Base-by-base conservation (phyloP, 176 grass and related monocot species). In the Musa troglodytarum region DNA sequence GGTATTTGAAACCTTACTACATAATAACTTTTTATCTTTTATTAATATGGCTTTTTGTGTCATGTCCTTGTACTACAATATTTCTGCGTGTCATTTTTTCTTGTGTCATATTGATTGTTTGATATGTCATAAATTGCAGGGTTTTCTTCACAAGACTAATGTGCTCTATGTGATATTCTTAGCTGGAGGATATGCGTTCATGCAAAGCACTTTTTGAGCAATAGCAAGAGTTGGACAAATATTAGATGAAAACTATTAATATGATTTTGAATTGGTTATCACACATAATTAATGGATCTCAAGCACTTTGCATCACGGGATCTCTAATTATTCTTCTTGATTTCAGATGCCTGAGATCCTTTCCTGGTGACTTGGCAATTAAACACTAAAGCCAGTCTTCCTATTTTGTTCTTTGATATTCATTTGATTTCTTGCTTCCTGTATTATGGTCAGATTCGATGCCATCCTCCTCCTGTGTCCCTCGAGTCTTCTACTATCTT, bases 51-150 rank as follows among this genome's bases (percentile, higher is more conserved):
- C 2, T 43, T 43, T 43, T 43, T 43, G 34, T 43, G 34, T 43
- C 34, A 6, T 43, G 34, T 43, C 14, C 57, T 6, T 61, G 17
- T 61, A n/a, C 17, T 43, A 61, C 4, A 61, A 61, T 23, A 24
- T 23, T 22, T 73, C 67, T 74, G 8, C 52, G 29, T 55, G 22
- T 28, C 17, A 34, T 49, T n/a, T 74, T 17, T 55, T 74, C 50
- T 50, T 54, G 51, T 50, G 28, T 23, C 43, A 54, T 54, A 56
- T 11, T 50, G 43, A 69, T n/a, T 76, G 29, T 87, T 80, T 87
- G 72, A 56, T 80, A 63, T 86, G 54, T 58, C 72, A 80, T 83
- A 87, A 79, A 80, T 78, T 84, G 86, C 78, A 84, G 52, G 78
- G 71, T 78, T 76, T 59, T 63, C 72, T 84, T 76, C 77, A 52